Conservation (phyloP, 106 monocot genomes). For the Dioscorea dumetorum region DNA sequence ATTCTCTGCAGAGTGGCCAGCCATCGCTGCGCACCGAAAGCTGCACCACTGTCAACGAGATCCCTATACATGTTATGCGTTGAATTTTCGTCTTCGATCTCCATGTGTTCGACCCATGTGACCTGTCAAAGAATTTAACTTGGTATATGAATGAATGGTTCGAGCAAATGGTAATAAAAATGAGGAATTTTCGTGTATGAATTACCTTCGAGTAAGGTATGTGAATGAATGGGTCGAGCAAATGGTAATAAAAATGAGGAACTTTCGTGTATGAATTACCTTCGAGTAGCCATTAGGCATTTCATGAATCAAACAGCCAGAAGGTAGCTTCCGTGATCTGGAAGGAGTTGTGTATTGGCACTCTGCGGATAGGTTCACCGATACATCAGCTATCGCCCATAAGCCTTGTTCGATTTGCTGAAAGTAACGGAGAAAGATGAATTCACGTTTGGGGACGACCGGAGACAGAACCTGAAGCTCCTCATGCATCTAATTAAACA, state of each 20-base stretch:
- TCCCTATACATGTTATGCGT: constrained; percentile 31
- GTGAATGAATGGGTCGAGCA: too few species aligned
- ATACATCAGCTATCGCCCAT: constrained; percentile 81
- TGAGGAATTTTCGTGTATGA: too few species aligned
- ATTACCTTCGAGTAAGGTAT: too few species aligned
- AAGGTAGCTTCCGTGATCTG: constrained; percentile 50
- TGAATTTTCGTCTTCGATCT: constrained; percentile 36
- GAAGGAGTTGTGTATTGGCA: constrained; percentile 23
- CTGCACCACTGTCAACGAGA: constrained; percentile 46
- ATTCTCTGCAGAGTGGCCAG: constrained; percentile 47
- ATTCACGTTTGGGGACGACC: constrained; percentile 65
- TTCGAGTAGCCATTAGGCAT: constrained; percentile 85
- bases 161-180: background rate
- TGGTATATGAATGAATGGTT: too few species aligned
- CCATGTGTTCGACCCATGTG: constrained; percentile 64
- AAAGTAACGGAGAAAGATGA: constrained; percentile 75
- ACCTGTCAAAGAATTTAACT: constrained; percentile 17
- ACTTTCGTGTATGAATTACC: constrained; percentile 14
- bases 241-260: background rate
- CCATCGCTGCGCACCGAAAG: constrained; percentile 60
- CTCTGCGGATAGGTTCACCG: constrained; percentile 49
- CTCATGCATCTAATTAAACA: constrained; percentile 62
- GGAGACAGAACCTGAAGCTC: constrained; percentile 83
- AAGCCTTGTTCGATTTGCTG: constrained; percentile 69
- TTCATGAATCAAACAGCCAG: constrained; percentile 90